Percentiles rank a stretch among this genome's conserved stretches.
Evolutionary conservation across 345 rosid genomes (phyloP).

Genomic region (Microthlaspi erraticum): DNA sequence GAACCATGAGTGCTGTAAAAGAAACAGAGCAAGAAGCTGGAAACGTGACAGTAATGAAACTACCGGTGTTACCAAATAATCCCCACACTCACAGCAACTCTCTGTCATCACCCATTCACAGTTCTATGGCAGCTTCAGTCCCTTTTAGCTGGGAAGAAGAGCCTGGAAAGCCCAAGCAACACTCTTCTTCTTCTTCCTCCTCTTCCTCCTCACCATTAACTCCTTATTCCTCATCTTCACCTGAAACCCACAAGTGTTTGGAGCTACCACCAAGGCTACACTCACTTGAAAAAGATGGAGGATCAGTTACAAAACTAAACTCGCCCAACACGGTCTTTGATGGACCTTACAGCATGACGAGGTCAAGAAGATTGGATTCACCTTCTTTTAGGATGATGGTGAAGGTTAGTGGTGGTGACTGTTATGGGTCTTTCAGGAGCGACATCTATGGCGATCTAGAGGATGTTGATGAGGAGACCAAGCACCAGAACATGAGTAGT

Average conservation of each 20-base stretch:
- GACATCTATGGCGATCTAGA: slow-evolving; percentile 38
- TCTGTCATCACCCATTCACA: slow-evolving; percentile 61
- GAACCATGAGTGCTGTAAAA: slow-evolving; percentile 49
- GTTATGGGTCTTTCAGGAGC: slow-evolving; percentile 50
- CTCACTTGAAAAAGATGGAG: slow-evolving; percentile 45
- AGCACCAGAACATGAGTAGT: slow-evolving; percentile 29
- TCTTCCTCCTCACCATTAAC: slow-evolving; percentile 35
- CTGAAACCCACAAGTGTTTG: slow-evolving; percentile 51
- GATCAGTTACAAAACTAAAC: slow-evolving; percentile 44
- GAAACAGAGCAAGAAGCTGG: slow-evolving; percentile 43
- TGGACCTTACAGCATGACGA: slow-evolving; percentile 41
- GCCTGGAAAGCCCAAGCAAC: slow-evolving; percentile 83
- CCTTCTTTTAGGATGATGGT: slow-evolving; percentile 46
- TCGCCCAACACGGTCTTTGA: slow-evolving; percentile 59
- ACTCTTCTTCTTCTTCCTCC: slow-evolving; percentile 34
- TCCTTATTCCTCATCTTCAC: slow-evolving; percentile 32
- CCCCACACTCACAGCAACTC: slow-evolving; percentile 45
- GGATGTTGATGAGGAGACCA: slow-evolving; percentile 27
- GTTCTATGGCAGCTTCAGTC: slow-evolving; percentile 59
- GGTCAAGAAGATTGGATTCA: slow-evolving; percentile 47
- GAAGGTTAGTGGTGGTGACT: slow-evolving; percentile 35
- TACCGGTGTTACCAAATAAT: slow-evolving; percentile 45
- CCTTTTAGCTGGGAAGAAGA: slow-evolving; percentile 91
- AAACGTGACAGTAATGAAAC: slow-evolving; percentile 45
- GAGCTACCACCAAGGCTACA: slow-evolving; percentile 69